A percentile compares a stretch with the other conserved stretches of the same genome.
Evolutionary conservation across 176 grass and related monocot species (phyloP).

Genomic region (Avena eriantha): DNA sequence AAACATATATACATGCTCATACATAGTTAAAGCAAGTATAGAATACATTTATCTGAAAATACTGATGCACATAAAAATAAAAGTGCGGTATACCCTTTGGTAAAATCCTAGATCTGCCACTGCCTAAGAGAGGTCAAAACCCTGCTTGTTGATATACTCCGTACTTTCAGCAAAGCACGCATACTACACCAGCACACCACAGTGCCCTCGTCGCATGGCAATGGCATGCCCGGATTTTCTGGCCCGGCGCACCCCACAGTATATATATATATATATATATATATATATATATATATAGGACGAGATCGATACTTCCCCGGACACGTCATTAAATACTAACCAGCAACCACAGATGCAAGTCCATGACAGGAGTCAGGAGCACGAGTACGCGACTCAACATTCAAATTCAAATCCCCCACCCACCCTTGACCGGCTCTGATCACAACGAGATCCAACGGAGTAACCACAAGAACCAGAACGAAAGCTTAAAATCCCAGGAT

Average conservation of each 20-base stretch:
- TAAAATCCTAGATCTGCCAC: no score
- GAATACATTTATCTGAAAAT: no score
- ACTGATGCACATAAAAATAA: no score
- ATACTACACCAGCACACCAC: neutral
- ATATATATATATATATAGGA: neutral
- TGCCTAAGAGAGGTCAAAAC: neutral
- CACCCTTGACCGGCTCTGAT: neutral
- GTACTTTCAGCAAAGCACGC: neutral
- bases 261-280: neutral
- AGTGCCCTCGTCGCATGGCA: neutral
- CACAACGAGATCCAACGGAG: constrained; percentile 39
- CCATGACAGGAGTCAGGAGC: neutral
- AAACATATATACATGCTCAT: no score
- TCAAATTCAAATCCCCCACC: constrained; percentile 4
- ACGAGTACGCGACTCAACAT: neutral
- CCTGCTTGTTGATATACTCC: neutral
- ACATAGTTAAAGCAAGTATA: no score
- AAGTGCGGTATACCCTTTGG: no score
- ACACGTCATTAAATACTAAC: neutral
- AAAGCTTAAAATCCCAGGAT: neutral
- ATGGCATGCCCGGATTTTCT: constrained; percentile 2
- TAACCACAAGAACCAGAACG: neutral
- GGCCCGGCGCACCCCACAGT: neutral
- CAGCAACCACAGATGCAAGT: no score
- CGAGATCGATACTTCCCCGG: neutral